phyloP scores from a whole-genome alignment of 257 asterid species.

The Craterostigma plantagineum region DNA sequence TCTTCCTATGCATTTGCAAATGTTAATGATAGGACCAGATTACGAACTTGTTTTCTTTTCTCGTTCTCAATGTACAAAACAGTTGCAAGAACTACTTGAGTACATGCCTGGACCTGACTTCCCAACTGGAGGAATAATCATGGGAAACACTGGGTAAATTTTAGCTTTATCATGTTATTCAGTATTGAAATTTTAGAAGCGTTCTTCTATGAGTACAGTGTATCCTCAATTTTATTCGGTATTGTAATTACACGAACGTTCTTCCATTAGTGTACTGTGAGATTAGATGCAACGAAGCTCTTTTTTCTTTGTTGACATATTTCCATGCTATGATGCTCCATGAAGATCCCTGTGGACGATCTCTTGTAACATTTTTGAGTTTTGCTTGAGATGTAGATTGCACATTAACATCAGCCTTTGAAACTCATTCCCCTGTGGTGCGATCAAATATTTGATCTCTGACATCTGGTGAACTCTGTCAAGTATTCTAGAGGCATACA shows the following conservation, averaged over 20 bases:
- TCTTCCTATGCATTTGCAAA: too few species aligned
- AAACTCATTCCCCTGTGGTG: not conserved
- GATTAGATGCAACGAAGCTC: too few species aligned
- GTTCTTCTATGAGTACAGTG: not conserved
- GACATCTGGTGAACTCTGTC: constrained; percentile 10
- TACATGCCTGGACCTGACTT: constrained; percentile 99
- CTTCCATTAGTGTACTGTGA: too few species aligned
- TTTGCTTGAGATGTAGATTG: too few species aligned
- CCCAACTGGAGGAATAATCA: constrained; percentile 93
- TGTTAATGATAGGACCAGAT: too few species aligned
- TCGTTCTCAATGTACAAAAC: constrained; percentile 3
- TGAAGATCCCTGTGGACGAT: too few species aligned
- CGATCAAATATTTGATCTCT: constrained; percentile 3
- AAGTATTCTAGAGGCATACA: constrained; percentile 87
- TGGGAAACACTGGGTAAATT: constrained; percentile 89
- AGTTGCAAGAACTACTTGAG: constrained; percentile 95
- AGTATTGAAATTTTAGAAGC: not conserved
- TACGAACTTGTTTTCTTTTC: constrained; percentile 1
- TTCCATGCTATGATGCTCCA: too few species aligned
- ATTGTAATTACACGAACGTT: too few species aligned
- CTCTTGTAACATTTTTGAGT: too few species aligned
- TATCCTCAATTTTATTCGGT: too few species aligned
- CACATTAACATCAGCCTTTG: not conserved
- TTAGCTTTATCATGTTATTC: constrained; percentile 4
- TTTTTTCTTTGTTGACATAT: too few species aligned